These are phyloP conservation scores for Colletotrichum sp. DNA, from an alignment of 2,329 filamentous ascomycete genomes.

Conservation along the genomic window DNA sequence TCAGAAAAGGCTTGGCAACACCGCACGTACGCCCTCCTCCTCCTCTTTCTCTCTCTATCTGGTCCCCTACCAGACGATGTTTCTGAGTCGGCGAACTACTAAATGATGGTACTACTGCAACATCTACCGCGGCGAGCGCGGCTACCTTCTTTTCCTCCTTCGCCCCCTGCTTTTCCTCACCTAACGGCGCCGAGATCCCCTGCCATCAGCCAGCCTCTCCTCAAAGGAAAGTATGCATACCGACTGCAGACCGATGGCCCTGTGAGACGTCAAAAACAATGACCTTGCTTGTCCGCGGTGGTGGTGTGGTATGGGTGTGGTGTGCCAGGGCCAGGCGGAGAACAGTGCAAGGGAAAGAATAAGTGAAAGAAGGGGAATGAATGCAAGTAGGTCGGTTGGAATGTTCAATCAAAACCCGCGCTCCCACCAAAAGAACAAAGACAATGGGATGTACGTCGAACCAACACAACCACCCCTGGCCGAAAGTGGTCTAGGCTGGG, in stretches of 20 bases:
- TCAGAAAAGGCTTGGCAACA: background rate
- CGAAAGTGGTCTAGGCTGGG: constrained; percentile 13
- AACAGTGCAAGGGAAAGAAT: constrained; percentile 10
- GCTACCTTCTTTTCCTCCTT: background rate
- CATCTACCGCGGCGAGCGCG: background rate
- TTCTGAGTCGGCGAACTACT: background rate
- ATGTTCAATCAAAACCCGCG: constrained; percentile 9
- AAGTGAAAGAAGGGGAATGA: constrained; percentile 13
- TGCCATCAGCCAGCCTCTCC: constrained; percentile 4
- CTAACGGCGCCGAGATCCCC: background rate
- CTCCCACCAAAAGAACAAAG: constrained; percentile 12
- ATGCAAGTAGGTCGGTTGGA: constrained; percentile 3
- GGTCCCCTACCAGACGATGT: background rate
- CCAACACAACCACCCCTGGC: constrained; percentile 1
- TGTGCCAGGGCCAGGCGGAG: constrained; percentile 5
- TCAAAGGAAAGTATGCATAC: constrained; percentile 13
- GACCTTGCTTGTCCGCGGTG: background rate
- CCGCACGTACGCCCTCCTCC: background rate
- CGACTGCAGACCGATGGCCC: constrained; percentile 8
- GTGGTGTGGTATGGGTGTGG: background rate
- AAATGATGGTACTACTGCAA: background rate
- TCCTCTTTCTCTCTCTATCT: background rate
- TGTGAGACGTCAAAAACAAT: constrained; percentile 15
- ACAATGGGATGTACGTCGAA: constrained; percentile 10
- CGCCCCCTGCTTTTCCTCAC: background rate